These are phyloP conservation scores for Boletales sp. DNA, from an alignment of 768 basidiomycete genomes.

Conservation along the genomic window DNA sequence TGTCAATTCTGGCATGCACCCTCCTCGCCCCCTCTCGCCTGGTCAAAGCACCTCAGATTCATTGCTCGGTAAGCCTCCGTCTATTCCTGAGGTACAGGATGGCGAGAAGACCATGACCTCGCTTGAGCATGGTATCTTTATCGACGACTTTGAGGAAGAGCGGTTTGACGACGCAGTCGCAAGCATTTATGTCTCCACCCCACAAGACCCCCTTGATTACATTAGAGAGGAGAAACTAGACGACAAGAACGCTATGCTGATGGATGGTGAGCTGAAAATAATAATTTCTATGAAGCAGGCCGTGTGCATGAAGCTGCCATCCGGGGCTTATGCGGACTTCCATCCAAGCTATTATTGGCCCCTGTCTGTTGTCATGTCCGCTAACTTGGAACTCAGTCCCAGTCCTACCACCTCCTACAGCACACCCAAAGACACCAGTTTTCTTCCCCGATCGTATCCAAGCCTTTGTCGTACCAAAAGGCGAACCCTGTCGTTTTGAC, in stretches of 20 bases:
- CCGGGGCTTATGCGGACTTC: conserved; percentile 24
- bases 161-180: conserved; percentile 32
- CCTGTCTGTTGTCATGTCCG: conserved; percentile 10
- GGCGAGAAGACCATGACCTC: not conserved
- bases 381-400: conserved; percentile 46
- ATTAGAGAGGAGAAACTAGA: conserved; percentile 58
- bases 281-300: conserved; percentile 6
- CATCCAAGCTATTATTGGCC: conserved; percentile 15
- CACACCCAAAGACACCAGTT: conserved; percentile 32
- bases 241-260: conserved; percentile 45
- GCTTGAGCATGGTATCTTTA: not conserved
- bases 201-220: conserved; percentile 25
- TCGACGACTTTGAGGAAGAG: conserved; percentile 7
- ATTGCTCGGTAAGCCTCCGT: conserved; percentile 23
- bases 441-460: conserved; percentile 32
- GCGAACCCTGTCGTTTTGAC: not conserved
- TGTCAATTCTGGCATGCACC: conserved; percentile 16
- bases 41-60: conserved; percentile 15
- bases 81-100: conserved; percentile 3
- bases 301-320: conserved; percentile 11
- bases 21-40: conserved; percentile 18
- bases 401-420: conserved; percentile 49
- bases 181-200: conserved; percentile 29
- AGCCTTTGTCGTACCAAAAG: conserved; percentile 26
- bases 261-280: conserved; percentile 48